phyloP scores from a whole-genome alignment of 495 filamentous ascomycete genomes.

The Cercophora newfieldiana region DNA sequence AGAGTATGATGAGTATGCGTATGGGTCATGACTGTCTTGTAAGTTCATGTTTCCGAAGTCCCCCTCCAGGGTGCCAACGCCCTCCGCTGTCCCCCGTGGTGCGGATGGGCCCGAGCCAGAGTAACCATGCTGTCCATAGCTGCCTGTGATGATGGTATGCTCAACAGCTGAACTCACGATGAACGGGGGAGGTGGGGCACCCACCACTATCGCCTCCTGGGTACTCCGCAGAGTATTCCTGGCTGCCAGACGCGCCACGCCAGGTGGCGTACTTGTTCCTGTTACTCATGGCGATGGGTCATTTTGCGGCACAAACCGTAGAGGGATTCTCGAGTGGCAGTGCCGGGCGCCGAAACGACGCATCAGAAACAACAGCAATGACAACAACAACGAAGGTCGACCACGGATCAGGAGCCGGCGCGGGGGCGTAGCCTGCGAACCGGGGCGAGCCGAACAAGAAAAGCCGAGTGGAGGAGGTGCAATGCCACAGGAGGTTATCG shows the following conservation, averaged over 20 bases:
- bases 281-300: slow-evolving; percentile 24
- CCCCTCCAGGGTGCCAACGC: not conserved
- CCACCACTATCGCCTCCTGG: not conserved
- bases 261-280: slow-evolving; percentile 6
- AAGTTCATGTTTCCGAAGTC: not conserved
- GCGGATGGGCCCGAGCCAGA: not conserved
- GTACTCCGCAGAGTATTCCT: not conserved
- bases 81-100: not conserved
- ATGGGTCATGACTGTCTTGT: not conserved
- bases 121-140: not conserved
- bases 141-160: not conserved
- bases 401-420: not conserved
- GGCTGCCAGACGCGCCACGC: not conserved
- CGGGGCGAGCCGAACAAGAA: not conserved
- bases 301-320: slow-evolving; percentile 16
- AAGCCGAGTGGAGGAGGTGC: not conserved
- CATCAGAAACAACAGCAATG: slow-evolving; percentile 21
- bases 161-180: not conserved
- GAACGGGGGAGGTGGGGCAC: not conserved
- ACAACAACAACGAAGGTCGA: not conserved
- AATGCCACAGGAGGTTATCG: slow-evolving; percentile 4
- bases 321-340: not conserved
- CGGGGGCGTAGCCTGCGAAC: not conserved
- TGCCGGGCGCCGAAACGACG: not conserved
- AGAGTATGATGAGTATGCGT: not conserved